Conservation (phyloP, 2,329 filamentous ascomycete species). For the Xylariomycetidae sp. region DNA sequence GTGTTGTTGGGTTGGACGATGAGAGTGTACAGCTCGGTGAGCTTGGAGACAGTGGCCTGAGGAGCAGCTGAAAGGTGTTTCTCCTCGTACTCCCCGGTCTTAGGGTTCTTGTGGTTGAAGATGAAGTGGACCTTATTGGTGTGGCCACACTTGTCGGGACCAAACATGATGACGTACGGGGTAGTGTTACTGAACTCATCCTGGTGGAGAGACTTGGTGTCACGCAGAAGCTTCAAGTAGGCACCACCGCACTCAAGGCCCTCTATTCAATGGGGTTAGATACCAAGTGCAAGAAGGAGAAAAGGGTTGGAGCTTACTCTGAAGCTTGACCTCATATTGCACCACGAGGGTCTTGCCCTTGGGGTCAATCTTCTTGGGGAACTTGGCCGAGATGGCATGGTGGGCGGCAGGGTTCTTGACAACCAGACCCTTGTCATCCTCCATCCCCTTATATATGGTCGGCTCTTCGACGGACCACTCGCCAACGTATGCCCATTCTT, state of each 20-base stretch:
- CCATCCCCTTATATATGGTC: constrained; percentile 80
- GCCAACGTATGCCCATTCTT: constrained; percentile 97
- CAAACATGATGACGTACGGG: constrained; percentile 99
- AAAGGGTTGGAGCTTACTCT: constrained; percentile 60
- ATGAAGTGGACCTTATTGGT: constrained; percentile 99
- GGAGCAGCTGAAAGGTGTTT: constrained; percentile 90
- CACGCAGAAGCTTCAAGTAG: constrained; percentile 97
- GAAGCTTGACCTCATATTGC: constrained; percentile 98
- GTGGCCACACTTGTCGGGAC: constrained; percentile 96
- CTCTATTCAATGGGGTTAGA: constrained; percentile 49
- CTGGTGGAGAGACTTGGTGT: constrained; percentile 93
- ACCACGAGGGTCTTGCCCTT: constrained; percentile 96
- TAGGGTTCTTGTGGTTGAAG: constrained; percentile 99
- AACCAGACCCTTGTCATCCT: constrained; percentile 93
- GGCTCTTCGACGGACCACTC: constrained; percentile 98
- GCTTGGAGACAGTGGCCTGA: constrained; percentile 83
- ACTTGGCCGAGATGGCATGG: constrained; percentile 99
- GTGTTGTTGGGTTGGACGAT: constrained; percentile 96
- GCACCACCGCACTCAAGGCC: constrained; percentile 97
- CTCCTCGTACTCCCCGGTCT: constrained; percentile 99
- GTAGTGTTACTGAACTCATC: constrained; percentile 98
- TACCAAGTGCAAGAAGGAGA: constrained; percentile 9
- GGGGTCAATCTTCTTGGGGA: constrained; percentile 93
- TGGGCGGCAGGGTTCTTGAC: constrained; percentile 97
- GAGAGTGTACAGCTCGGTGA: constrained; percentile 90